Base-by-base conservation (phyloP, 768 basidiomycete genomes). In the Trametes sanguinea region DNA sequence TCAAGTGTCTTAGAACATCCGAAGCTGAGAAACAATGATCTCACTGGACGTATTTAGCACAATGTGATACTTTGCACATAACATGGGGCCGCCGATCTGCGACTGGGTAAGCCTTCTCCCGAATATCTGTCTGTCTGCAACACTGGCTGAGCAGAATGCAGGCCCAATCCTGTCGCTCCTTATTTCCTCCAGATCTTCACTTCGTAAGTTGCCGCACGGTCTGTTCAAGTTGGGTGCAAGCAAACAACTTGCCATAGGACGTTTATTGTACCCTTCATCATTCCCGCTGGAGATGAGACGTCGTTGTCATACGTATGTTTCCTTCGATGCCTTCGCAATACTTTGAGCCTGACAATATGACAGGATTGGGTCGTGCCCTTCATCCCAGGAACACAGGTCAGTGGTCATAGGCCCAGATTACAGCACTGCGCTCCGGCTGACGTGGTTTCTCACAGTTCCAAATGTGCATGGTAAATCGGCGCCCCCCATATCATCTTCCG, bases 281-380 rank as follows among this genome's bases (percentile, higher is more conserved):
- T 87, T 57, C 70, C 73, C 0, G 84, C 80, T 1, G 86, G 86
- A 4, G 50, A 59, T 37, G 48, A 51, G 3, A 68, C 66, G 47
- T 77, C 72, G 11, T 71, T 81, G 8, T 76, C 67, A 56, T 83
- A 80, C 69, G 85, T 87, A 66, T 8, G 84, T 76, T 42, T 30
- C 4, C 11, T 6, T 22, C n/a, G 8, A 10, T 13, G 10, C 11
- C 30, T 46, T 16, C 7, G 11, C n/a, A n/a, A 29, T 54, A 17
- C 30, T 37, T n/a, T 13, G 22, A 22, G 6, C 4, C 27, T 4
- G 32, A 37, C 37, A 33, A 57, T 22, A 54, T 55, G 37, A 8
- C 64, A 86, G 85, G 80, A 86, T 65, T 86, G 82, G 80, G 68
- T 75, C 27, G 83, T 87, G 39, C 85, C 86, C 2, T 88, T 84